Percentiles rank a stretch among this genome's conserved stretches.
phyloP scores from a whole-genome alignment of 225 moss, liverwort and hornwort genomes.

The Bryoerythrophyllum caledonicum region DNA sequence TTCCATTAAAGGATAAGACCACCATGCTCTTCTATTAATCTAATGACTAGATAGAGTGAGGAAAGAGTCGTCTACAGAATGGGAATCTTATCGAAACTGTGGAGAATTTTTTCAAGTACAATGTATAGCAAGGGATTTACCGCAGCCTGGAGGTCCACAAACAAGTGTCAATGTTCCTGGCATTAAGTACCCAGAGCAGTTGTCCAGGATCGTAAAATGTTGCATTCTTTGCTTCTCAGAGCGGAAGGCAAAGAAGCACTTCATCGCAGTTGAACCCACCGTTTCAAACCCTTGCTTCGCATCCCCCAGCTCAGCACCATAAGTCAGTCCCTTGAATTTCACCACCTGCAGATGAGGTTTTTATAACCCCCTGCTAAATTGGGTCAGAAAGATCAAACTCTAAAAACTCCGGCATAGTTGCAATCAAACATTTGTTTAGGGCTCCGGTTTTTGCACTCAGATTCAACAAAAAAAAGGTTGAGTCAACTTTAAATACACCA shows the following conservation, averaged over 20 bases:
- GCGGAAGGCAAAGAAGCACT: slow-evolving; percentile 42
- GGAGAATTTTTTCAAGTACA: too few relatives aligned
- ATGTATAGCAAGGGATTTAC: slow-evolving; percentile 34
- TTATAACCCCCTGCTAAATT: neutral
- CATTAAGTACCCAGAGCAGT: slow-evolving; percentile 87
- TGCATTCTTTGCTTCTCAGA: slow-evolving; percentile 56
- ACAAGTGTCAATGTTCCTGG: slow-evolving; percentile 86
- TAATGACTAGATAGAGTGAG: too few relatives aligned
- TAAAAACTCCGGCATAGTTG: neutral
- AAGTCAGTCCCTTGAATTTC: slow-evolving; percentile 67
- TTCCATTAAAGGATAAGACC: too few relatives aligned
- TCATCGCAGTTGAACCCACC: slow-evolving; percentile 56
- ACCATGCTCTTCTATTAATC: too few relatives aligned
- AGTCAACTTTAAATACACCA: neutral
- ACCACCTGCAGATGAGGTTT: slow-evolving; percentile 45
- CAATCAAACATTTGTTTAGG: too few relatives aligned
- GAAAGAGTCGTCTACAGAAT: too few relatives aligned
- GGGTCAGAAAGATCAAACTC: neutral
- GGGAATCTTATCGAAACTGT: too few relatives aligned
- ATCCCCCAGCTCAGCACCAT: slow-evolving; percentile 46
- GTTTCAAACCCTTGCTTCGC: slow-evolving; percentile 67
- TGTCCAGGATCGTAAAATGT: slow-evolving; percentile 66
- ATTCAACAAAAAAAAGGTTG: neutral
- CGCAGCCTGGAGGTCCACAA: slow-evolving; percentile 88
- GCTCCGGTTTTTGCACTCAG: too few relatives aligned